Evolutionary conservation across 352 stramenopile genomes (phyloP).

Genomic region (Pythium chondricola): DNA sequence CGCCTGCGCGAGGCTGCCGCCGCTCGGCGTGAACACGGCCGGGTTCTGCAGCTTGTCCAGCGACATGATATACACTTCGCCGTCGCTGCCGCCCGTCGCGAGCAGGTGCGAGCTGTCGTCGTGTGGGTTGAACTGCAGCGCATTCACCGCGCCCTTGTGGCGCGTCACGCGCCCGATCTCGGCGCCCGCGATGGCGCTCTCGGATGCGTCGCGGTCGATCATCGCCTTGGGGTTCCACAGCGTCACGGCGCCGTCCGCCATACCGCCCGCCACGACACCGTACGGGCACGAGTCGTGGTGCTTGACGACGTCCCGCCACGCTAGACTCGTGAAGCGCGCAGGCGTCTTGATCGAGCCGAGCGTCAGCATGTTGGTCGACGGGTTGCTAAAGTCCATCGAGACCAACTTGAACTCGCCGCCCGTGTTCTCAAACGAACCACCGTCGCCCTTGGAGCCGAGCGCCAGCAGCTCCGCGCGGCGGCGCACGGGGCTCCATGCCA

Average conservation of each 20-base stretch:
- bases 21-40: slow-evolving; percentile 87
- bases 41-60: slow-evolving; percentile 88
- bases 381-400: slow-evolving; percentile 86
- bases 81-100: slow-evolving; percentile 91
- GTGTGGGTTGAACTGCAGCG: slow-evolving; percentile 95
- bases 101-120: slow-evolving; percentile 89
- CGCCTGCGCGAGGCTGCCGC: slow-evolving; percentile 40
- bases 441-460: slow-evolving; percentile 92
- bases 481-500: slow-evolving; percentile 86
- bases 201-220: slow-evolving; percentile 41
- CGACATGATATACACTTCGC: slow-evolving; percentile 94
- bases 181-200: slow-evolving; percentile 25
- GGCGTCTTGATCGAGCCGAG: slow-evolving; percentile 87
- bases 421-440: slow-evolving; percentile 97
- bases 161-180: slow-evolving; percentile 77
- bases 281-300: slow-evolving; percentile 74
- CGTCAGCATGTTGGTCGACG: slow-evolving; percentile 58
- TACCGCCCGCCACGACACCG: slow-evolving; percentile 94
- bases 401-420: slow-evolving; percentile 96
- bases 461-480: slow-evolving; percentile 71
- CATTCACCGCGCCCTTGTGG: slow-evolving; percentile 90
- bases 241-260: slow-evolving; percentile 95
- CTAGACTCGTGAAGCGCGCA: slow-evolving; percentile 91
- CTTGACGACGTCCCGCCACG: slow-evolving; percentile 86
- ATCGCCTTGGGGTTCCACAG: slow-evolving; percentile 94